These are phyloP conservation scores for Emmonsiellopsis sp. DNA, from an alignment of 2,329 filamentous ascomycete genomes.

Conservation along the genomic window DNA sequence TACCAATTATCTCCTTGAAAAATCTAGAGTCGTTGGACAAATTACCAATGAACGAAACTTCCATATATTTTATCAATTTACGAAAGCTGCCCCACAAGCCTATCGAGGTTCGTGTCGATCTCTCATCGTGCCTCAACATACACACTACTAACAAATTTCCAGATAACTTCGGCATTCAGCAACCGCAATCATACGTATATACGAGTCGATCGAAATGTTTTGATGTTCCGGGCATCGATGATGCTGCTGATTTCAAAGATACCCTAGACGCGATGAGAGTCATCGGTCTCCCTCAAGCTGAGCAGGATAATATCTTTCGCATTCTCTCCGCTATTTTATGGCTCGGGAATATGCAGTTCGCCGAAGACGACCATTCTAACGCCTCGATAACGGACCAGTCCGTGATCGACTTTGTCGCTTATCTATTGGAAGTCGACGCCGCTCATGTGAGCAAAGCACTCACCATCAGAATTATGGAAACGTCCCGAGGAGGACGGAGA, in stretches of 20 bases:
- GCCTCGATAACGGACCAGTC: conserved; percentile 80
- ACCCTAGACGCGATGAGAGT: conserved; percentile 90
- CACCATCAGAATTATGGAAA: conserved; percentile 77
- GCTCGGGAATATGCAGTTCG: conserved; percentile 89
- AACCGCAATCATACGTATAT: conserved; percentile 86
- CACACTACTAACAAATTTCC: conserved; percentile 1
- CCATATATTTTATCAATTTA: conserved; percentile 99
- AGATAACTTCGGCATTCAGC: conserved; percentile 81
- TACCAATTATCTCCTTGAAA: conserved; percentile 95
- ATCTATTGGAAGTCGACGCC: conserved; percentile 79
- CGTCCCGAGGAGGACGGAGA: conserved; percentile 54
- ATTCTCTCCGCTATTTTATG: conserved; percentile 87
- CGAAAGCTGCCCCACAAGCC: conserved; percentile 80
- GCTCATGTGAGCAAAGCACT: conserved; percentile 75
- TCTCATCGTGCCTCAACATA: not conserved
- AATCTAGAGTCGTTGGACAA: conserved; percentile 88
- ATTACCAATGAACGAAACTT: conserved; percentile 95
- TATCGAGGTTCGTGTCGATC: conserved; percentile 51
- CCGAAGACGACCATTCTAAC: conserved; percentile 81
- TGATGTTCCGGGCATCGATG: conserved; percentile 89
- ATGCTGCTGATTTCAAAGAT: conserved; percentile 77
- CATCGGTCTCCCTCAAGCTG: conserved; percentile 76
- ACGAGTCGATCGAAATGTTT: conserved; percentile 91
- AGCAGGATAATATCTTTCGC: conserved; percentile 94
- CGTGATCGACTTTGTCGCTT: conserved; percentile 88